phyloP scores from a whole-genome alignment of 2,329 filamentous ascomycete genomes.

The Knufia petricola region DNA sequence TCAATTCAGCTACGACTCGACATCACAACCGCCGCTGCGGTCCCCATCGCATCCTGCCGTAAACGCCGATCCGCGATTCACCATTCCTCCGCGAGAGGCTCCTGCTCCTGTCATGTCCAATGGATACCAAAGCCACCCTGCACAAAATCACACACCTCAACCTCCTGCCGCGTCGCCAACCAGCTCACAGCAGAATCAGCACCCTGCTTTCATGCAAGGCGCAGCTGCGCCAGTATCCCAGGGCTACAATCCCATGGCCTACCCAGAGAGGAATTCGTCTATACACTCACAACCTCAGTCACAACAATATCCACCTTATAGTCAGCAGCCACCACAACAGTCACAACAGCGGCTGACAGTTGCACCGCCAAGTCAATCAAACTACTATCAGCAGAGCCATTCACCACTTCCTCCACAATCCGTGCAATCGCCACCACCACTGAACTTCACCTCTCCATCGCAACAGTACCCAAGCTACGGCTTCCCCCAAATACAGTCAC shows the following conservation, averaged over 20 bases:
- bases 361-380: not conserved
- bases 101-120: slow-evolving; percentile 21
- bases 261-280: slow-evolving; percentile 27
- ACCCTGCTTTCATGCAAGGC: slow-evolving; percentile 26
- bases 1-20: slow-evolving; percentile 26
- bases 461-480: slow-evolving; percentile 15
- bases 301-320: slow-evolving; percentile 1
- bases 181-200: slow-evolving; percentile 16
- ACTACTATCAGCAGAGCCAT: slow-evolving; percentile 12
- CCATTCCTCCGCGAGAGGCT: slow-evolving; percentile 22
- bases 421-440: slow-evolving; percentile 15
- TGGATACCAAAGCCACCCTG: slow-evolving; percentile 14
- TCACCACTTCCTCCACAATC: slow-evolving; percentile 10
- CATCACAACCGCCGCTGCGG: slow-evolving; percentile 13
- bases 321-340: slow-evolving; percentile 10
- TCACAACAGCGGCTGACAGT: not conserved
- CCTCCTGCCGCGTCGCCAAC: not conserved
- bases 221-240: slow-evolving; percentile 34
- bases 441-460: slow-evolving; percentile 17
- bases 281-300: slow-evolving; percentile 12
- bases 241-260: slow-evolving; percentile 43
- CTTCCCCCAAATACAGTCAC: slow-evolving; percentile 24
- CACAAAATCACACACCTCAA: slow-evolving; percentile 3
- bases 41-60: slow-evolving; percentile 15
- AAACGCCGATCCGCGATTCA: slow-evolving; percentile 22